Evolutionary conservation across 164 flowering plant genomes (phyloP), one percentile per base, ranked within the genome.

Genomic region (Liriodendron chinense): DNA sequence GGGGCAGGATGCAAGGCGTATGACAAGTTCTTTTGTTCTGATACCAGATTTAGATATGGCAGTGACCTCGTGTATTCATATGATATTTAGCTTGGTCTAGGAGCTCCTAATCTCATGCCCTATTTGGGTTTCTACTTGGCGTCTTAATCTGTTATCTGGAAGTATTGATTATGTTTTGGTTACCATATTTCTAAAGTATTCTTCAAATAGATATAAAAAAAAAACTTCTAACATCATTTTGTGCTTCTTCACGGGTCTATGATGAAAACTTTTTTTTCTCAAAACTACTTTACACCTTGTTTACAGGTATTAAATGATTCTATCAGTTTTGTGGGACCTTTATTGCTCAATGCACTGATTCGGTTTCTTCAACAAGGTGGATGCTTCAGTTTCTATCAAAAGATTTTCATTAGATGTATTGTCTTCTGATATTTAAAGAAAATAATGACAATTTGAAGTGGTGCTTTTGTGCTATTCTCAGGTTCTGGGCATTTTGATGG

Each of bases 271-370:
- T 57, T 14, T 14, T 57, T 57, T 22, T 22, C 25, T n/a, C 26
- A 22, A 64, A 21, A 22, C 12, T 24, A 3, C 53, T 16, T 76
- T 73, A 34, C 43, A 22, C 22, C 53, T 16, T 43, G 47, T 75
- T 43, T 85, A 72, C 89, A 94, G 98, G 86, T 89, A 71, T 26
- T 89, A 61, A 94, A 94, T 89, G 98, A 94, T 75, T 84, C 88
- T 79, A 76, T 92, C 74, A 90, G 92, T 74, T 95, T 95, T 87
- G 79, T 77, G 68, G 98, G 93, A 64, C 98, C 97, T 1, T 65
- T 95, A 79, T 90, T 95, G 78, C 93, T 94, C 76, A 93, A 93
- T 81, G 85, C 78, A 77, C 82, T 94, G 65, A 91, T 93, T 76
- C 80, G 76, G 74, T 90, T 79, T 81, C 93, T 93, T 82, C 90